Base-by-base conservation (phyloP, 352 stramenopile species). In the Phytophthora tentaculata region DNA sequence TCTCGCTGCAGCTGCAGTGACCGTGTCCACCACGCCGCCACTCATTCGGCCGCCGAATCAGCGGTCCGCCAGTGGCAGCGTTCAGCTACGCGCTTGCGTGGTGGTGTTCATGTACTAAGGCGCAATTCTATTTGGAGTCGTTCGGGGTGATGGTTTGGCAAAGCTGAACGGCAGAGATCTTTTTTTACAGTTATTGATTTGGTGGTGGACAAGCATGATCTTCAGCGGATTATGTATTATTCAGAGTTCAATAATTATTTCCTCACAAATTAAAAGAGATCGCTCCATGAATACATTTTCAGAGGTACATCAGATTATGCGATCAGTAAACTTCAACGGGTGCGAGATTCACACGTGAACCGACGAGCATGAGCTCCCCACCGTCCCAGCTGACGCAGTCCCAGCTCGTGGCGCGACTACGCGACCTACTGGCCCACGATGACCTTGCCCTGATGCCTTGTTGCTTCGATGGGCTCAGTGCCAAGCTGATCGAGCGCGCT, bases 391-490 rank as follows among this genome's bases (percentile, higher is more conserved):
- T 74, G 26, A 83, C 74, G 23, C 83, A 88, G 48, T 45, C 69
- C 19, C 62, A 89, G 59, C 82, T 67, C 60, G 74, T 84, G 23
- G 74, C 74, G 23, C 67, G 61, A 14, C 78, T 89, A 20, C 80
- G 80, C n/a, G 77, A 81, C 35, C 69, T 91, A 5, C 65, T 89
- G 19, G 49, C 67, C 8, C 29, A 63, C 45, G 74, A 98, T 55
- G 50, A 73, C 66, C 69, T 98, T 83, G 58, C 90, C 55, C 14
- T 89, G 43, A 93, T 98, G 67, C 92, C 95, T 8, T 97, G 88
- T 60, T 97, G 89, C 74, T 98, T 92, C 66, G 93, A 98, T 74
- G 95, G 92, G 3, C 71, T 98, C 39, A 96, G 80, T 1, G 93
- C 93, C 52, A 94, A 92, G 26, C 80, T 98, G 23, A 88, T 98